Conservation (phyloP, 371 early-diverging fungal species). For the Mortierella sp. region DNA sequence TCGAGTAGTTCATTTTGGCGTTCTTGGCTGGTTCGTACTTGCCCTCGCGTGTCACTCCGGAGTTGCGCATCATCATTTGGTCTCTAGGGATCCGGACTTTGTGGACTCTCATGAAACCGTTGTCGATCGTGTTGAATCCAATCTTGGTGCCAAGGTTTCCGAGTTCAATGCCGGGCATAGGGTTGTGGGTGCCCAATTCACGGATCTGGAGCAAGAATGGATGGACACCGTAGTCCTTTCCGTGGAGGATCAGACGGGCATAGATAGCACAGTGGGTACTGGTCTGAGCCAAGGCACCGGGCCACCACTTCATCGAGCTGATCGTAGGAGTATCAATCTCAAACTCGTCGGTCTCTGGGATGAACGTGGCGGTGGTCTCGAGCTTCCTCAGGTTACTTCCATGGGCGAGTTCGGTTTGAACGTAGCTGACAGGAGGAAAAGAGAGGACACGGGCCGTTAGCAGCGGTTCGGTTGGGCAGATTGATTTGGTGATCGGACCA, state of each 20-base stretch:
- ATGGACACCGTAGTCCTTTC: constrained; percentile 83
- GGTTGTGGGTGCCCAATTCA: constrained; percentile 73
- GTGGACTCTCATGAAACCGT: constrained; percentile 83
- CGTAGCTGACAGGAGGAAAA: constrained; percentile 53
- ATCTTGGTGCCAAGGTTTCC: constrained; percentile 88
- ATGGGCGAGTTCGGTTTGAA: constrained; percentile 75
- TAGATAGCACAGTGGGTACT: constrained; percentile 85
- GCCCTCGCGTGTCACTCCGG: constrained; percentile 75
- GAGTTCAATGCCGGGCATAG: constrained; percentile 82
- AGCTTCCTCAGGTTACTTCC: constrained; percentile 91
- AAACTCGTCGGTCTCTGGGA: constrained; percentile 84
- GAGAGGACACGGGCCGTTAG: neutral
- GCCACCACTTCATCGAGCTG: constrained; percentile 91
- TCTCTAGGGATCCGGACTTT: constrained; percentile 80
- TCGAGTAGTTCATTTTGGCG: constrained; percentile 80
- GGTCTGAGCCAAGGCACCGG: constrained; percentile 78
- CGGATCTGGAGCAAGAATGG: constrained; percentile 90
- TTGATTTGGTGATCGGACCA: no score
- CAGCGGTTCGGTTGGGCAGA: no score
- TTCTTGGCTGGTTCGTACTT: constrained; percentile 75
- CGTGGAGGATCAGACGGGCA: constrained; percentile 83
- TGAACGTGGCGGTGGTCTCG: constrained; percentile 91
- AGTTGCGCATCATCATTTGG: constrained; percentile 82
- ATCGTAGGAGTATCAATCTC: constrained; percentile 88
- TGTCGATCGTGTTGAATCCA: constrained; percentile 85